A percentile compares a stretch with the other conserved stretches of the same genome.
These are phyloP conservation scores for Perilla frutescens DNA, from an alignment of 257 asterid species.

Conservation along the genomic window DNA sequence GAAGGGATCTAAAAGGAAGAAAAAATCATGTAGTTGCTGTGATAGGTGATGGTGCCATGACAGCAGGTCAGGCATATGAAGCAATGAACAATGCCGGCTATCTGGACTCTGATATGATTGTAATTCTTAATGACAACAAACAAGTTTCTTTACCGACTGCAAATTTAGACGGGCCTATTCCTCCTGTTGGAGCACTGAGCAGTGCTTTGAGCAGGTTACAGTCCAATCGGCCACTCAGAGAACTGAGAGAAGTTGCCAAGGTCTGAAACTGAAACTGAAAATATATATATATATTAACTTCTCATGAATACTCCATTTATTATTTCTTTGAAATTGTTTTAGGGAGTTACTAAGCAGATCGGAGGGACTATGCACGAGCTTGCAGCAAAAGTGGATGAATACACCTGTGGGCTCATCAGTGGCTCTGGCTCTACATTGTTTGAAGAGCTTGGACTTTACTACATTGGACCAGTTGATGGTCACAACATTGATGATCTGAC, in stretches of 20 bases:
- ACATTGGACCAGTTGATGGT: conserved; percentile 33
- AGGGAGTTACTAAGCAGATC: conserved; percentile 32
- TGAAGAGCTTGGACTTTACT: conserved; percentile 36
- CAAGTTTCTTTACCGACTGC: conserved; percentile 34
- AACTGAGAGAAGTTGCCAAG: conserved; percentile 39
- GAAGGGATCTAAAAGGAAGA: conserved; percentile 59
- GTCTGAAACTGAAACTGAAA: not conserved
- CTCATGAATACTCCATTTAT: not conserved
- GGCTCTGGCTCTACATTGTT: conserved; percentile 26
- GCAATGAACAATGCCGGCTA: conserved; percentile 71
- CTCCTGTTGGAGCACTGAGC: conserved; percentile 66
- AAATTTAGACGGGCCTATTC: conserved; percentile 49
- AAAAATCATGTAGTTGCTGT: conserved; percentile 56
- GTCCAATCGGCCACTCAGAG: conserved; percentile 34
- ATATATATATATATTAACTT: not conserved
- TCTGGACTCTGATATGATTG: conserved; percentile 66
- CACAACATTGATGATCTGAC: conserved; percentile 31
- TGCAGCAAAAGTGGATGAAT: conserved; percentile 28
- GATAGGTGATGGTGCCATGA: conserved; percentile 71
- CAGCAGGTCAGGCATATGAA: conserved; percentile 71
- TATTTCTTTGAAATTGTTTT: not conserved
- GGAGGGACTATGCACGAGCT: conserved; percentile 31
- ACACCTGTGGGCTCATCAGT: conserved; percentile 31
- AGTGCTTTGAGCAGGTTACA: conserved; percentile 56
- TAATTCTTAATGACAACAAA: conserved; percentile 59